Conservation (phyloP, 371 early-diverging fungal species). For the Homolaphlyctis polyrhiza region DNA sequence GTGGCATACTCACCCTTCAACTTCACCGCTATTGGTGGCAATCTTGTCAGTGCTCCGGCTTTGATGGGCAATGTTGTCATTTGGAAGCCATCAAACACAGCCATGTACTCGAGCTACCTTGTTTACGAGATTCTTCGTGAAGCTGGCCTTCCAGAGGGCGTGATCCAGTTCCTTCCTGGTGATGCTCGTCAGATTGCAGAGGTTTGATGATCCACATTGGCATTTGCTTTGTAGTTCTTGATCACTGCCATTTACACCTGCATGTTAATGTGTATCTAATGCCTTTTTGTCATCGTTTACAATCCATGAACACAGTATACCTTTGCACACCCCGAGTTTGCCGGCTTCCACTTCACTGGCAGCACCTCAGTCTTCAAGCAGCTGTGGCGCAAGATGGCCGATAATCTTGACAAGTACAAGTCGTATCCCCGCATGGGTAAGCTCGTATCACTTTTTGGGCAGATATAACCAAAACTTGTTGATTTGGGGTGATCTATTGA, state of each 20-base stretch:
- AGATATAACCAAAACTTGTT: neutral
- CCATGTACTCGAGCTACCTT: constrained; percentile 87
- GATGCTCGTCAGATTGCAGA: constrained; percentile 72
- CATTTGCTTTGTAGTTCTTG: neutral
- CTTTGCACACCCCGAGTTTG: constrained; percentile 80
- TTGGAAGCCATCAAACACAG: constrained; percentile 94
- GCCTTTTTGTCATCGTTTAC: neutral
- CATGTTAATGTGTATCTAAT: neutral
- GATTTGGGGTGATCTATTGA: neutral
- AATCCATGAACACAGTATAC: constrained; percentile 50
- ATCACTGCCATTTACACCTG: neutral
- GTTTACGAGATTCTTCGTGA: constrained; percentile 85
- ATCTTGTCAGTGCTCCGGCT: constrained; percentile 89
- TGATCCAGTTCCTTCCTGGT: constrained; percentile 95
- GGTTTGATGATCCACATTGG: constrained; percentile 14
- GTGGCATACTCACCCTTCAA: constrained; percentile 97
- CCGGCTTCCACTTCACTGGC: constrained; percentile 97
- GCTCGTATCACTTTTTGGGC: neutral
- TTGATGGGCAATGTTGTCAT: constrained; percentile 94
- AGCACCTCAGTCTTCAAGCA: constrained; percentile 89
- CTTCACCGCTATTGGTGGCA: constrained; percentile 98
- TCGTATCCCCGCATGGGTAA: constrained; percentile 84
- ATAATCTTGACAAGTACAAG: constrained; percentile 84
- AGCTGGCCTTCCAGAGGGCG: constrained; percentile 95
- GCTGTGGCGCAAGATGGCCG: constrained; percentile 87